Conservation (phyloP, 2,329 filamentous ascomycete species). For the Sporothrix humicola region DNA sequence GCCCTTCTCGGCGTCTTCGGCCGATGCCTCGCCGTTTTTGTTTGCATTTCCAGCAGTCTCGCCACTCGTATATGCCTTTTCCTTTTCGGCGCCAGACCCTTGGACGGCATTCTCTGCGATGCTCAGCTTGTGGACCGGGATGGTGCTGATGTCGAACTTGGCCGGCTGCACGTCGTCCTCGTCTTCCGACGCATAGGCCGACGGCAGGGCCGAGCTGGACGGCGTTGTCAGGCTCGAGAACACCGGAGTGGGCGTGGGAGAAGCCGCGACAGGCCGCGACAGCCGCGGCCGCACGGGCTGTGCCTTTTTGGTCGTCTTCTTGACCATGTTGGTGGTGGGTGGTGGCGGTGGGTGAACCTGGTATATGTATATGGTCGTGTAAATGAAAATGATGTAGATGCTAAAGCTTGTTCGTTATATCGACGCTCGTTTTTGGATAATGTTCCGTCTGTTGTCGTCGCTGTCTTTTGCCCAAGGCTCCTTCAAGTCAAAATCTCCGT, state of each 20-base stretch:
- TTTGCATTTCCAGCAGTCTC: constrained; percentile 28
- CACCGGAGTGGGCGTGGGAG: constrained; percentile 43
- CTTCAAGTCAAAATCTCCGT: background rate
- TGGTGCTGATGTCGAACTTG: constrained; percentile 38
- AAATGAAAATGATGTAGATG: background rate
- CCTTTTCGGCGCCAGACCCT: background rate
- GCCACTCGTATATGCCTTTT: background rate
- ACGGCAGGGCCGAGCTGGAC: constrained; percentile 47
- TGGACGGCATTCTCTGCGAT: constrained; percentile 46
- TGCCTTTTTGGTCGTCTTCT: constrained; percentile 27
- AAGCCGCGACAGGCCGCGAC: constrained; percentile 43
- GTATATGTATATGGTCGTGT: background rate
- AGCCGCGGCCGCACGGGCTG: constrained; percentile 40
- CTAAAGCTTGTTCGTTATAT: background rate
- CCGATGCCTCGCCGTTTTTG: background rate
- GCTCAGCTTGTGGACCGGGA: constrained; percentile 53
- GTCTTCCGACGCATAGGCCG: constrained; percentile 48
- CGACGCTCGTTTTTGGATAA: background rate
- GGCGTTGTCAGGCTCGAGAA: constrained; percentile 47
- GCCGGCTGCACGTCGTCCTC: constrained; percentile 49
- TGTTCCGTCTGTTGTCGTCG: background rate
- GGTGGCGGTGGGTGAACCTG: too few species aligned
- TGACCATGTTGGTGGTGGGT: constrained; percentile 24
- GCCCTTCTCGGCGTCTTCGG: background rate
- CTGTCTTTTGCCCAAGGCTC: background rate